These are phyloP conservation scores for Termitomyces sp. DNA, from an alignment of 768 basidiomycete species.

Conservation along the genomic window DNA sequence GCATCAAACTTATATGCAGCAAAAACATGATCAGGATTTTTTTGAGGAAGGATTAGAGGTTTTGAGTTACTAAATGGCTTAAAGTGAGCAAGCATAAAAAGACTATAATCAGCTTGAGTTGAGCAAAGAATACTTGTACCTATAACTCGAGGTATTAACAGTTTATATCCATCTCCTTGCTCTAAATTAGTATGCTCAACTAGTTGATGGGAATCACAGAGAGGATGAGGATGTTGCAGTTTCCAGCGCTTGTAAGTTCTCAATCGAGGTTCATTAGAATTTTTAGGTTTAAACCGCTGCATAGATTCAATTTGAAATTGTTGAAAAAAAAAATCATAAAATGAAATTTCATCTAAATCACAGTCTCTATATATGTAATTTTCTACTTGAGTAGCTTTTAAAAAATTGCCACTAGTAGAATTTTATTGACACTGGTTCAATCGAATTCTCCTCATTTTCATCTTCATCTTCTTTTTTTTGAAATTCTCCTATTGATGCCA, in stretches of 20 bases:
- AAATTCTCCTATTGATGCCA: too few relatives aligned
- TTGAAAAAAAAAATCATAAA: slow-evolving; percentile 20
- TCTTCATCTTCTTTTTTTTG: background rate
- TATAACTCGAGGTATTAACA: background rate
- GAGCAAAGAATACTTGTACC: background rate
- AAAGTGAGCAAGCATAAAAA: background rate
- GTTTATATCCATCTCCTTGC: background rate
- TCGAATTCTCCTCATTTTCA: background rate
- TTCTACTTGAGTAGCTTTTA: slow-evolving; percentile 18
- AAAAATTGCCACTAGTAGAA: slow-evolving; percentile 4
- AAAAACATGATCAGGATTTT: background rate
- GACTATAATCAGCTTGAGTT: background rate
- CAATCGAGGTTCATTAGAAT: background rate
- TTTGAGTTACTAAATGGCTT: background rate
- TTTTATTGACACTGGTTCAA: background rate
- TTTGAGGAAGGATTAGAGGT: background rate
- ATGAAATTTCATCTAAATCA: slow-evolving; percentile 12
- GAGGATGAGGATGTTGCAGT: background rate
- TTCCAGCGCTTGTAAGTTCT: background rate
- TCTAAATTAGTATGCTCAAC: background rate
- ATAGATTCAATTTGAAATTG: slow-evolving; percentile 5
- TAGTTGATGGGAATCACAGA: background rate
- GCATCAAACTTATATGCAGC: background rate
- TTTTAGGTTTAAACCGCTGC: background rate
- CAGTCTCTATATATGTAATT: slow-evolving; percentile 17